Evolutionary conservation across 805 yeast genomes (phyloP), one percentile per base, ranked within the genome.

Genomic region (Candida lessepsii): DNA sequence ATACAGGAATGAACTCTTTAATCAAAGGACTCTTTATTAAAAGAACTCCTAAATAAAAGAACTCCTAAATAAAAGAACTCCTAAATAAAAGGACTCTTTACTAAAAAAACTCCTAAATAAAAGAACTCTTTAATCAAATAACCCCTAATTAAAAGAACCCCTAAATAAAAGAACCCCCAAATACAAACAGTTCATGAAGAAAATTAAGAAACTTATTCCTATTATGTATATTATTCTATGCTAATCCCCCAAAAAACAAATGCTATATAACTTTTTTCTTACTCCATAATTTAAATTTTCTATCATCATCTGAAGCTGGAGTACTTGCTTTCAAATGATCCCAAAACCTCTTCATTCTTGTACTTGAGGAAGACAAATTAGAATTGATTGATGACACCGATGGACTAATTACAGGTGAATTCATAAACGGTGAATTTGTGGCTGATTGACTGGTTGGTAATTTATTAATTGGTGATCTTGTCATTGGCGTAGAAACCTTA

Each of bases 321-420:
- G 29, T 4, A 13, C 5, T 15, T 10, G 40, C 28, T 33, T 47
- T 50, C 17, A 52, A 37, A 34, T 52, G 56, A 17, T 48, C 47
- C 35, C 49, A 44, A 10, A 52, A 40, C n/a, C 28, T 24, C 40
- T 36, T 28, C 27, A 17, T 35, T 29, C 30, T 31, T 39, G 35
- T 18, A 14, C 14, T 11, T 16, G 9, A 21, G 14, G 23, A 26
- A 14, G 30, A 28, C 6, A 37, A 23, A 29, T n/a, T 21, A n/a
- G 41, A 37, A 15, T 30, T 23, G 9, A 29, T n/a, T n/a, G 37
- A 32, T 13, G 33, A 28, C 3, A 28, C 35, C 9, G 38, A 18
- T 9, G 42, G 42, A 34, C 38, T 33, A 4, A 39, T 21, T 9
- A 26, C 24, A 14, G 41, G 41, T 8, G 41, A 24, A 17, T 29